Evolutionary conservation across 495 filamentous ascomycete species (phyloP).

Genomic region (Penicillium robsamsonii): DNA sequence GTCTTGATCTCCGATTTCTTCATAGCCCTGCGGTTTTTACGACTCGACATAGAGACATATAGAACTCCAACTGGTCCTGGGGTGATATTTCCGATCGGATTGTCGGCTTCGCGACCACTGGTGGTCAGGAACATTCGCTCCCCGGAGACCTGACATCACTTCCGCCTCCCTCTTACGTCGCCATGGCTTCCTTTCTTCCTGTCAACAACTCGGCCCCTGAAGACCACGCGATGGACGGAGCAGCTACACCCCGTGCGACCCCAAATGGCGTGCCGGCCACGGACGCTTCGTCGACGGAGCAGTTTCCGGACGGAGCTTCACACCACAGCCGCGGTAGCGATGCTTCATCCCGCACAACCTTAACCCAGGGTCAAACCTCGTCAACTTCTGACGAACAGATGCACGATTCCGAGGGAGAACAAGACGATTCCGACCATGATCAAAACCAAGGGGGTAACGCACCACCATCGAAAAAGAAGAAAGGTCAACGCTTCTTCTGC

Average conservation of each 20-base stretch:
- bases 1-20: slow-evolving; percentile 24
- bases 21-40: slow-evolving; percentile 22
- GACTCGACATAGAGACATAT: slow-evolving; percentile 16
- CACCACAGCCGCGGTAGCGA: slow-evolving; percentile 17
- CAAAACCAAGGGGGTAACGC: slow-evolving; percentile 63
- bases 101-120: slow-evolving; percentile 26
- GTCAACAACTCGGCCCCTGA: slow-evolving; percentile 70
- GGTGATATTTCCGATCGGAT: slow-evolving; percentile 23
- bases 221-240: slow-evolving; percentile 51
- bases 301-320: slow-evolving; percentile 14
- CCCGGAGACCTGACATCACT: slow-evolving; percentile 47
- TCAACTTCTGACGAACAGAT: slow-evolving; percentile 70
- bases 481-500: slow-evolving; percentile 94
- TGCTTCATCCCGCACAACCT: slow-evolving; percentile 12
- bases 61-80: slow-evolving; percentile 19
- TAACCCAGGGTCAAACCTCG: slow-evolving; percentile 26
- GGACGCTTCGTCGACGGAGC: slow-evolving; percentile 30
- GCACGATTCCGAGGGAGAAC: slow-evolving; percentile 72
- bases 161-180: slow-evolving; percentile 30
- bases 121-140: slow-evolving; percentile 19
- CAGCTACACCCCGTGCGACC: slow-evolving; percentile 60
- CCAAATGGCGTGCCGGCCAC: slow-evolving; percentile 38
- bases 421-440: slow-evolving; percentile 75
- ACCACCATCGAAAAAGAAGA: slow-evolving; percentile 83
- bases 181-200: slow-evolving; percentile 66